phyloP scores from a whole-genome alignment of 1,139 yeast genomes.

The Arxiozyma telluris region DNA sequence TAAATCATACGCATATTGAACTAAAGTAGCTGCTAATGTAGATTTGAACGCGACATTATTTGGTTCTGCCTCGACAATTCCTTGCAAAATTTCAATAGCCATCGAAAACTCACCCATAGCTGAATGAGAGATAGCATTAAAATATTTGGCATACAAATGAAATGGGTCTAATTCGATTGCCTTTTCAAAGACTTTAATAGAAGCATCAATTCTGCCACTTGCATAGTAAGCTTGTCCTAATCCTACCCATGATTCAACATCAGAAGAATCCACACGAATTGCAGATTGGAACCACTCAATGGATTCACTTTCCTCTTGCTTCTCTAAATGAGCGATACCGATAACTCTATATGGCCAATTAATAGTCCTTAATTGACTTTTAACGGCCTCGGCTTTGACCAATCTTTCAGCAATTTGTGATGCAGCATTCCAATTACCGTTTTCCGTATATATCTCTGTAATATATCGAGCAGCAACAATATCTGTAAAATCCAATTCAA shows the following conservation, averaged over 20 bases:
- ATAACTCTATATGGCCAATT: slow-evolving; percentile 84
- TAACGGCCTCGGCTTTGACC: slow-evolving; percentile 53
- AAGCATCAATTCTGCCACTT: slow-evolving; percentile 82
- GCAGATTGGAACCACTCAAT: slow-evolving; percentile 86
- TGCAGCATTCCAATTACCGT: slow-evolving; percentile 78
- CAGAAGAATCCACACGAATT: slow-evolving; percentile 56
- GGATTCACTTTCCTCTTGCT: slow-evolving; percentile 67
- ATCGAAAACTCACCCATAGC: slow-evolving; percentile 44
- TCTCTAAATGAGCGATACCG: slow-evolving; percentile 70
- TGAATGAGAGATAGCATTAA: slow-evolving; percentile 55
- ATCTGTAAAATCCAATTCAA: slow-evolving; percentile 76
- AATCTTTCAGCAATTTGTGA: slow-evolving; percentile 60
- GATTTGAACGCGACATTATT: slow-evolving; percentile 49
- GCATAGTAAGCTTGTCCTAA: slow-evolving; percentile 85
- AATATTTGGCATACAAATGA: slow-evolving; percentile 56
- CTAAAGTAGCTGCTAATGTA: slow-evolving; percentile 49
- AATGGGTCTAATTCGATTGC: slow-evolving; percentile 46
- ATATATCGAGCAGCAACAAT: slow-evolving; percentile 64
- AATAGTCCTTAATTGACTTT: slow-evolving; percentile 39
- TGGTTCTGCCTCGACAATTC: slow-evolving; percentile 39
- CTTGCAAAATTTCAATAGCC: slow-evolving; percentile 36
- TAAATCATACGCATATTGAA: slow-evolving; percentile 46
- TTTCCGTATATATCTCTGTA: slow-evolving; percentile 56
- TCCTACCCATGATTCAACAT: slow-evolving; percentile 82
- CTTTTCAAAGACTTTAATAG: slow-evolving; percentile 68